Evolutionary conservation across 805 yeast species (phyloP).

Genomic region (Metschnikowia dekortorum): DNA sequence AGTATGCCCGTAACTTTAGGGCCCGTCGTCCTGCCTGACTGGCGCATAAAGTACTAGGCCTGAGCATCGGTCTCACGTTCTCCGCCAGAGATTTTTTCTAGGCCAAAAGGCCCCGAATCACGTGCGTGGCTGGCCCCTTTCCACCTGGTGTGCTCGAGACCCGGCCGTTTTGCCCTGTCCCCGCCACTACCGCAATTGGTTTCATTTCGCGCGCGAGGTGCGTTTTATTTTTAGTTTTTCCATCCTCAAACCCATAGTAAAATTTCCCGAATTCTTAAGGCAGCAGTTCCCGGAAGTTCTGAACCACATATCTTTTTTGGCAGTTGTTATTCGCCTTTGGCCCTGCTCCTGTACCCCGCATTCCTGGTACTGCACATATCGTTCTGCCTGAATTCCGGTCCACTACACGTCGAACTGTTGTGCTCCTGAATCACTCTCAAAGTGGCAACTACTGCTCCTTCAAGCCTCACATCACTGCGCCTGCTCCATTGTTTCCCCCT

Average conservation of each 20-base stretch:
- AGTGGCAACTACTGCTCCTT: not conserved
- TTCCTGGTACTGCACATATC: not conserved
- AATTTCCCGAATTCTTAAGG: not conserved
- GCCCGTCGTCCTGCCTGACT: no score
- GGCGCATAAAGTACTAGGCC: no score
- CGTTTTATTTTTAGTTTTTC: constrained; percentile 2
- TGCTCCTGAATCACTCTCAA: not conserved
- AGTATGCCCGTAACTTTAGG: no score
- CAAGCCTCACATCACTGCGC: not conserved
- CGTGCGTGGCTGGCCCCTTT: not conserved
- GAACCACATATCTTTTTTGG: not conserved
- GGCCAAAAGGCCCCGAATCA: not conserved
- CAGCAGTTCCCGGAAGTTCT: not conserved
- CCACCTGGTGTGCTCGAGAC: not conserved
- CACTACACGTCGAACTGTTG: not conserved
- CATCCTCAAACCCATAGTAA: not conserved
- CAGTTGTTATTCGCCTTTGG: not conserved
- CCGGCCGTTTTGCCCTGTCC: not conserved
- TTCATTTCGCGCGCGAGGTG: constrained; percentile 2
- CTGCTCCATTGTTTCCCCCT: not conserved
- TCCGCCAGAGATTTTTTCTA: not conserved
- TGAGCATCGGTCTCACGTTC: no score
- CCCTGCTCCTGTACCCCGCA: not conserved
- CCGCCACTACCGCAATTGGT: not conserved
- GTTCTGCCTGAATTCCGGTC: not conserved